Evolutionary conservation across 345 rosid species (phyloP).

Genomic region (Salix arbutifolia): DNA sequence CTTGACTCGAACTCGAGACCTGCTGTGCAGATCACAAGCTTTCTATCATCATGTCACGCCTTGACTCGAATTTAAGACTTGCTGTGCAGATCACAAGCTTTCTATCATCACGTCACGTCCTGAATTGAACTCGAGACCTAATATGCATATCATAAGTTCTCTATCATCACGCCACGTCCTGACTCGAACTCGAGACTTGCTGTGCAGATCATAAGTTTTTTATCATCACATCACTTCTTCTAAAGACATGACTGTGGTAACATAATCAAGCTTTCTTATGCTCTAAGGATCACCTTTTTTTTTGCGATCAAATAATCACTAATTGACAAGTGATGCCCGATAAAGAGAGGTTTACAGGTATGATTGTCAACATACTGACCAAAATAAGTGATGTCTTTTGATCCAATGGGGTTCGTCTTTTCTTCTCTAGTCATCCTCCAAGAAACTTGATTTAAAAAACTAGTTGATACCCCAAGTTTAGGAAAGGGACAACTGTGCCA

Average conservation of each 20-base stretch:
- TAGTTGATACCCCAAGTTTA: neutral
- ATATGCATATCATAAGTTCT: accelerated
- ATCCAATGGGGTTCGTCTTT: neutral
- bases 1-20: too few relatives aligned
- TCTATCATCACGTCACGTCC: too few relatives aligned
- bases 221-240: too few relatives aligned
- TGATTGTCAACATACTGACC: neutral
- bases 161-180: accelerated
- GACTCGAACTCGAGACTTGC: too few relatives aligned
- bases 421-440: neutral
- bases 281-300: conserved; percentile 18
- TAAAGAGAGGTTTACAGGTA: neutral
- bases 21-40: too few relatives aligned
- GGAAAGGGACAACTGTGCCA: neutral
- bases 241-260: accelerated
- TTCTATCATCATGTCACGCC: accelerated
- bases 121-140: accelerated
- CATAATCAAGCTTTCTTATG: conserved; percentile 4
- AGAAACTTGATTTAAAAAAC: neutral
- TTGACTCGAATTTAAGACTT: too few relatives aligned
- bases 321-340: neutral
- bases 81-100: accelerated
- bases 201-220: too few relatives aligned
- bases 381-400: neutral
- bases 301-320: neutral